Base-by-base conservation (phyloP, 441 rosid genomes). In the Geranium incanum region DNA sequence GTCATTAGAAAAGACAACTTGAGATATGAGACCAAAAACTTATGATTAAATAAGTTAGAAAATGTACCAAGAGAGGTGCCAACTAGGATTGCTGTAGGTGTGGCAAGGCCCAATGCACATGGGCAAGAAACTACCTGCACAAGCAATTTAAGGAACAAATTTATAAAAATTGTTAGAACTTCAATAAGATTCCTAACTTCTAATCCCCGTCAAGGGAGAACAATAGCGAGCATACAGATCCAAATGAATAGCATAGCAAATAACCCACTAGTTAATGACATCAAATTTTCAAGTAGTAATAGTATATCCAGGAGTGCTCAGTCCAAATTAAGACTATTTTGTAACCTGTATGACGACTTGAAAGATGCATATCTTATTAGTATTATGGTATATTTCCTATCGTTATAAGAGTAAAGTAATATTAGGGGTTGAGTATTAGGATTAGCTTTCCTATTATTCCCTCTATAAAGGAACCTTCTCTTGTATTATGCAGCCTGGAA, bases 91-190 rank as follows among this genome's bases (percentile, higher is more conserved):
- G 99, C 99, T 4, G 99, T 92, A 59, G 99, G 97, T 59, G 99
- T 90, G 72, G 99, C 97, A 70, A 92, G 97, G 70, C 97, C 97
- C 80, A 92, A 82, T 43, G 97, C 97, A 77, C 97, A 89, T 36
- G 99, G 97, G 78, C 99, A 95, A 21, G 96, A 95, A 72, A 92
- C 99, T 69, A 92, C 97, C 97, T 95, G 89, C 71, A 70, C 37
- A 68, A 77, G 55, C 64, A 76, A 19, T 72, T 36, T 16, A 9
- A 63, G 38, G 16, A 28, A 33, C 15, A 23, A 11, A 63, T 63
- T 63, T 3, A 4, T 37, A 11, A 48, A 11, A 11, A 7, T 63
- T 63, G n/a, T 63, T 28, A 28, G 33, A 63, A 63, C 4, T 63
- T 23, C 23, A 23, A 23, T 19, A 62, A 9, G 23, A 9, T 9